phyloP scores from a whole-genome alignment of 2,329 filamentous ascomycete genomes.

The Penicillium sp. region DNA sequence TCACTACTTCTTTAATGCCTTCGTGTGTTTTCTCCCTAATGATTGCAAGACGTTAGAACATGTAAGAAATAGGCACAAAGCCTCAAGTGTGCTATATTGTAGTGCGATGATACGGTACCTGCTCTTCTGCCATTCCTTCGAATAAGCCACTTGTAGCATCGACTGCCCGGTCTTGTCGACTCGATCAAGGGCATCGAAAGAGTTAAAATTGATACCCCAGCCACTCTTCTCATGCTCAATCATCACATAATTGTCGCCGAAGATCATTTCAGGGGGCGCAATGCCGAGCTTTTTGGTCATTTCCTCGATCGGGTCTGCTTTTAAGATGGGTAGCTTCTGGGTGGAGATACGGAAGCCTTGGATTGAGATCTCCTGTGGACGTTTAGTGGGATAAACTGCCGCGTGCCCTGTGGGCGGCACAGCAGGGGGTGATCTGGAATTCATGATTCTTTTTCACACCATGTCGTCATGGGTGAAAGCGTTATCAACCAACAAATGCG shows the following conservation, averaged over 20 bases:
- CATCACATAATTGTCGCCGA: slow-evolving; percentile 85
- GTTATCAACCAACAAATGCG: slow-evolving; percentile 2
- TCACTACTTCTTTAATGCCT: slow-evolving; percentile 89
- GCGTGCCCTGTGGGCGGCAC: slow-evolving; percentile 48
- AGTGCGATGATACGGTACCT: slow-evolving; percentile 44
- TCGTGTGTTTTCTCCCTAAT: slow-evolving; percentile 73
- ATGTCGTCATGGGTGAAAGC: slow-evolving; percentile 12
- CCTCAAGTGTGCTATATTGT: not conserved
- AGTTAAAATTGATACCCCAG: slow-evolving; percentile 80
- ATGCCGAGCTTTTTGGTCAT: slow-evolving; percentile 80
- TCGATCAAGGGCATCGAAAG: slow-evolving; percentile 80
- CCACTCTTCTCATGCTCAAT: slow-evolving; percentile 72
- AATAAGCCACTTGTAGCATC: slow-evolving; percentile 94
- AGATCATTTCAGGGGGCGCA: slow-evolving; percentile 97
- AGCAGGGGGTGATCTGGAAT: slow-evolving; percentile 9
- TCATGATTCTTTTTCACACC: slow-evolving; percentile 15
- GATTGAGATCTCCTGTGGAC: slow-evolving; percentile 60
- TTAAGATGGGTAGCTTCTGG: slow-evolving; percentile 92
- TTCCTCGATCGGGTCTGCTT: slow-evolving; percentile 82
- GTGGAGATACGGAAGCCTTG: slow-evolving; percentile 73
- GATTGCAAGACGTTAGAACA: not conserved
- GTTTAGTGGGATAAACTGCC: slow-evolving; percentile 54
- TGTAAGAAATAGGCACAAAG: not conserved
- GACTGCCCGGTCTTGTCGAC: slow-evolving; percentile 91
- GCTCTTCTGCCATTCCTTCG: slow-evolving; percentile 78